phyloP scores from a whole-genome alignment of 805 yeast genomes.

The Cyberlindnera saturnus region DNA sequence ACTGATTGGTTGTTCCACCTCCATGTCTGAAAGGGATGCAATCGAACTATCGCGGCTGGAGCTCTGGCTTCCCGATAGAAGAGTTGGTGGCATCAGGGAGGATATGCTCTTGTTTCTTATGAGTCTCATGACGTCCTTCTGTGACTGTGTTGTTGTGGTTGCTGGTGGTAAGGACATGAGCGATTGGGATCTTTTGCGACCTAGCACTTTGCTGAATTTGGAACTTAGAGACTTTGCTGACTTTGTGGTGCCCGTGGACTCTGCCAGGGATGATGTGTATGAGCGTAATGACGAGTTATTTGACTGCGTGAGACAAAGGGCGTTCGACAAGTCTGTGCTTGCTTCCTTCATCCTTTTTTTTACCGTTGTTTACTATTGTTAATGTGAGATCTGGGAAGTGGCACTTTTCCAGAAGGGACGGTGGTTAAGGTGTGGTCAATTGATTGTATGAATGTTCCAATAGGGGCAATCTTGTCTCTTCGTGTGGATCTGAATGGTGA shows the following conservation, averaged over 20 bases:
- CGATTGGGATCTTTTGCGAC: conserved; percentile 14
- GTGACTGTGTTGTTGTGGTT: background rate
- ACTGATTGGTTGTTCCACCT: conserved; percentile 11
- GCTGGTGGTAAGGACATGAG: conserved; percentile 2
- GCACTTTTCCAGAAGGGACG: no score
- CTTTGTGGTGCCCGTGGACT: conserved; percentile 12
- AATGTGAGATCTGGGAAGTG: no score
- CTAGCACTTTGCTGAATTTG: conserved; percentile 7
- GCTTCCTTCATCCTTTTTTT: no score
- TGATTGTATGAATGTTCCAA: no score
- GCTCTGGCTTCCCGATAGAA: background rate
- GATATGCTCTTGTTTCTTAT: background rate
- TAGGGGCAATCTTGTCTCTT: no score
- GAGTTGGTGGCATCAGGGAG: conserved; percentile 1
- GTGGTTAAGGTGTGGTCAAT: no score
- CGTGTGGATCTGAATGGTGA: no score
- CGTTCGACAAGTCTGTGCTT: background rate
- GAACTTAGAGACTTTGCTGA: conserved; percentile 8
- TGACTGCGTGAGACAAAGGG: conserved; percentile 15
- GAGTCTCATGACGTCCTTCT: background rate
- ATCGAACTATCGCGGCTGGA: conserved; percentile 22
- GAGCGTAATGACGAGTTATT: conserved; percentile 20
- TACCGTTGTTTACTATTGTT: no score
- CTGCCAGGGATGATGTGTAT: conserved; percentile 17
- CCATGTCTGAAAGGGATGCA: conserved; percentile 18